These are phyloP conservation scores for Apiosordaria backusii DNA, from an alignment of 495 filamentous ascomycete species.

Conservation along the genomic window DNA sequence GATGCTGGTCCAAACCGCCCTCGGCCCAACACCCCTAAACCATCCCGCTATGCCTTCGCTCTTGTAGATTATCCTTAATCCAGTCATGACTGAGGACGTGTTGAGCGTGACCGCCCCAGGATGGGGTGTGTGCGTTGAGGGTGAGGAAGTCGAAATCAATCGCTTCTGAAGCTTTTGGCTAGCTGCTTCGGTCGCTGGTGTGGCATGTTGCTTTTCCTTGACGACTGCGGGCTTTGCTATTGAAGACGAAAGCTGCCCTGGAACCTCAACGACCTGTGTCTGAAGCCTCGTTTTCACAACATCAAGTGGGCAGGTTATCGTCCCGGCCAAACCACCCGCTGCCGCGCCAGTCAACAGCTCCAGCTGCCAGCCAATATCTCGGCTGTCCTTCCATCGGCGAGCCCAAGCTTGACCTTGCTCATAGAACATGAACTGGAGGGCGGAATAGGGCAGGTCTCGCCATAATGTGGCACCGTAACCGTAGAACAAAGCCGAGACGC, in stretches of 20 bases:
- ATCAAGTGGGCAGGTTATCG: slow-evolving; percentile 91
- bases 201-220: slow-evolving; percentile 19
- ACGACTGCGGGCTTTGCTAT: slow-evolving; percentile 3
- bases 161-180: slow-evolving; percentile 50
- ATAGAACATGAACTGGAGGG: slow-evolving; percentile 96
- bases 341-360: slow-evolving; percentile 87
- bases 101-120: slow-evolving; percentile 73
- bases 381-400: slow-evolving; percentile 60
- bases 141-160: slow-evolving; percentile 79
- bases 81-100: slow-evolving; percentile 83
- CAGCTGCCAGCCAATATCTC: slow-evolving; percentile 76
- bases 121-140: slow-evolving; percentile 70
- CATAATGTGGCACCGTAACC: slow-evolving; percentile 93
- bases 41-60: slow-evolving; percentile 84
- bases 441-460: slow-evolving; percentile 92
- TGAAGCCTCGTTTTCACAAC: slow-evolving; percentile 98
- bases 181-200: slow-evolving; percentile 20
- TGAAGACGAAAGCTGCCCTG: not conserved
- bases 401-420: slow-evolving; percentile 86
- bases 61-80: slow-evolving; percentile 79
- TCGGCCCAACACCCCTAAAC: slow-evolving; percentile 92
- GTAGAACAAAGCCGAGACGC: slow-evolving; percentile 79
- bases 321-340: slow-evolving; percentile 91
- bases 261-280: slow-evolving; percentile 63
- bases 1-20: slow-evolving; percentile 95